phyloP scores from a whole-genome alignment of 140 eudicot species.

The Anethum foeniculum region DNA sequence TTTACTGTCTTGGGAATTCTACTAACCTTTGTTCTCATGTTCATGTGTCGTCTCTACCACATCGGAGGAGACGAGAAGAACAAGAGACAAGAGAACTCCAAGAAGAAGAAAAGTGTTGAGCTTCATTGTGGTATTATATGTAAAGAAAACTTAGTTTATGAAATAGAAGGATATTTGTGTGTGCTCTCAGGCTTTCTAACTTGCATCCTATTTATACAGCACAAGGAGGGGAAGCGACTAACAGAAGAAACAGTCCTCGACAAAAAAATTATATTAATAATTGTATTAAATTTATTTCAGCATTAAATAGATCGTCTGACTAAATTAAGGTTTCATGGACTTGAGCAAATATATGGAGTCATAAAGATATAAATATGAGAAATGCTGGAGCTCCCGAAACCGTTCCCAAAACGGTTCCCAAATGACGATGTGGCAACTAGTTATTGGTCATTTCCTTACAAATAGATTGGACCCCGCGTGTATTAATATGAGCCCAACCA shows the following conservation, averaged over 20 bases:
- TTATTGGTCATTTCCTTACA: too few species aligned
- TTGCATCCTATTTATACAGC: background rate
- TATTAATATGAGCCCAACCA: too few species aligned
- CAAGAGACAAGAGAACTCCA: background rate
- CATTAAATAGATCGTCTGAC: background rate
- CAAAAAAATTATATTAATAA: background rate
- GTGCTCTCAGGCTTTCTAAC: background rate
- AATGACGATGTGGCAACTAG: too few species aligned
- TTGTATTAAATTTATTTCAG: background rate
- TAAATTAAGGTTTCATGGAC: background rate
- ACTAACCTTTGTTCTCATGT: constrained; percentile 1
- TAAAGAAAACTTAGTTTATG: background rate
- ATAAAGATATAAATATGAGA: too few species aligned
- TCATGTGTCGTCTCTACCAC: background rate
- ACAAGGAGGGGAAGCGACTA: background rate
- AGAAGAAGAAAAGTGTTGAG: constrained; percentile 5
- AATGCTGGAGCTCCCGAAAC: too few species aligned
- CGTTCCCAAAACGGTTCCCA: too few species aligned
- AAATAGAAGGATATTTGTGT: background rate
- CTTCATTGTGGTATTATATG: background rate
- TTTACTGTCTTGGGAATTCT: too few species aligned
- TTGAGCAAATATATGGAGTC: too few species aligned
- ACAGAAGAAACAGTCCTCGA: background rate
- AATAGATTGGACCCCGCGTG: too few species aligned
- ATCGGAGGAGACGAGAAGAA: background rate